These are phyloP conservation scores for Alisma plantagoaquatica DNA, from an alignment of 106 monocot species.

Conservation along the genomic window DNA sequence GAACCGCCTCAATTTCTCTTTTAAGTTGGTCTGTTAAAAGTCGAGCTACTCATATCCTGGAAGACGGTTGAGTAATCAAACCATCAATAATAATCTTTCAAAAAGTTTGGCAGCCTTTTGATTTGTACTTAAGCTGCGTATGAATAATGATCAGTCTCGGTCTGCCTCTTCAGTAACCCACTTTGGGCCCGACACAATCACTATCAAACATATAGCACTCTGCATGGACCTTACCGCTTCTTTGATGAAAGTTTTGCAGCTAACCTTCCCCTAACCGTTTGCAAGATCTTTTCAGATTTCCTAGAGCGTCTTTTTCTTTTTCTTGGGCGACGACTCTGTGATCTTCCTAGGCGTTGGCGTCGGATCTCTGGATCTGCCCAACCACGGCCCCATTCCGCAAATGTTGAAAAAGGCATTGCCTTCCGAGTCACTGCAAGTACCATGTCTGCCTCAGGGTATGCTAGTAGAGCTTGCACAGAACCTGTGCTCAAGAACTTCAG, in stretches of 20 bases:
- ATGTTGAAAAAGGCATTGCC: constrained; percentile 39
- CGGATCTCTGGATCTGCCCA: constrained; percentile 95
- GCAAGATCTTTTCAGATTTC: constrained; percentile 6
- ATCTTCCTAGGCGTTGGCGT: constrained; percentile 54
- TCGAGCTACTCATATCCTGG: too few relatives aligned
- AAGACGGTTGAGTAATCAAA: too few relatives aligned
- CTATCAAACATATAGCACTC: too few relatives aligned
- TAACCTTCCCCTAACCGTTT: constrained; percentile 65
- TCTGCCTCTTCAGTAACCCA: too few relatives aligned
- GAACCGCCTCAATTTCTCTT: too few relatives aligned
- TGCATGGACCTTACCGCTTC: constrained; percentile 7
- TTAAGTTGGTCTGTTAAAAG: too few relatives aligned
- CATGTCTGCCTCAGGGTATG: constrained; percentile 85
- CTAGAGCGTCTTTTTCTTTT: constrained; percentile 21
- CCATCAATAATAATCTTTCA: too few relatives aligned
- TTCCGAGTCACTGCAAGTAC: constrained; percentile 20
- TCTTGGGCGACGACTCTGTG: constrained; percentile 4
- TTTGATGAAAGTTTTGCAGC: constrained; percentile 43
- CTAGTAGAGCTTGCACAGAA: constrained; percentile 23
- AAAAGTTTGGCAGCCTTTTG: too few relatives aligned
- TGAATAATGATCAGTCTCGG: too few relatives aligned
- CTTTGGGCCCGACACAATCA: too few relatives aligned
- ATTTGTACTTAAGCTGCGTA: too few relatives aligned
- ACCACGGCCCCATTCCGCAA: constrained; percentile 80
- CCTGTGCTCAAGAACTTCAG: constrained; percentile 32